Evolutionary conservation across 352 stramenopile genomes (phyloP), one percentile per base, ranked within the genome.

Genomic region (Globisporangium alternatum): DNA sequence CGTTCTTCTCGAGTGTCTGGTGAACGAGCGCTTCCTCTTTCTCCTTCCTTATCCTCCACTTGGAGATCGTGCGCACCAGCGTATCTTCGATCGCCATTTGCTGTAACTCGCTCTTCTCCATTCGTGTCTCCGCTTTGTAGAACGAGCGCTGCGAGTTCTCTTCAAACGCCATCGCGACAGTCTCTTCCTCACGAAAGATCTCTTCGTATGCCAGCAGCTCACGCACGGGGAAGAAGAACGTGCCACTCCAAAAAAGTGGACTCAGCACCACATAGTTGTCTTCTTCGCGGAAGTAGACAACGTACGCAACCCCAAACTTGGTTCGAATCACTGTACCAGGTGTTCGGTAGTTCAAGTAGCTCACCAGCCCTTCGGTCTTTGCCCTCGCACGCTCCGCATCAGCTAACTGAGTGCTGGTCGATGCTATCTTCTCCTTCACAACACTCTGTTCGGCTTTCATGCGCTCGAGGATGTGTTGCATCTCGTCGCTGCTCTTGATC

Each of bases 401-500:
- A 1, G 30, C 43, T 17, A 91, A 66, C 5, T 61, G 39, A 5
- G 60, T 35, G n/a, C 69, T 65, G 3, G 66, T 57, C 4, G 25
- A 21, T 0, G 21, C 22, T 5, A 77, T 30, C 15, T 83, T 53
- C 0, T 60, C 8, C 1, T 55, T 76, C 1, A 80, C 71, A 31
- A 54, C 47, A 0, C 68, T 35, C 3, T 70, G 60, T 51, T 92
- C 70, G 0, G 25, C 41, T 44, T 64, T 54, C 44, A 87, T 70
- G 0, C 71, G 78, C 25, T 78, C 52, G 15, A 75, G 75, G 17
- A 91, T 64, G 1, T 48, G n/a, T 0, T 54, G 62, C 85, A 94
- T 92, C 37, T 83, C 75, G 19, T 73, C 60, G 37, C 80, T 91
- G 49, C 70, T 89, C 57, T 76, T 70, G 37, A 90, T 72, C 1